A percentile compares a stretch with the other conserved stretches of the same genome.
phyloP scores from a whole-genome alignment of 1,139 yeast genomes.

The Yamadazyma triangularis region DNA sequence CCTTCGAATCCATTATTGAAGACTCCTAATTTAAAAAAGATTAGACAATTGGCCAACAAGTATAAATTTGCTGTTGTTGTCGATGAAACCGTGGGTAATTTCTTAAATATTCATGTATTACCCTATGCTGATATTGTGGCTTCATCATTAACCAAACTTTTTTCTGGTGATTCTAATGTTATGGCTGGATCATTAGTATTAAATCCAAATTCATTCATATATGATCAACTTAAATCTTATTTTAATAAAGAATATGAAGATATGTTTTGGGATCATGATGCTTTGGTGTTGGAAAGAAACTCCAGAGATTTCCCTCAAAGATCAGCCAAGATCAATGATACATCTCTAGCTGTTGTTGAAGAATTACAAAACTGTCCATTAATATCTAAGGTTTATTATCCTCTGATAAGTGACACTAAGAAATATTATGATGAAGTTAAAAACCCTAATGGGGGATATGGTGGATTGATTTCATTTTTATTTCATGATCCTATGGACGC shows the following conservation, averaged over 20 bases:
- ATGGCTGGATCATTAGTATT: conserved; percentile 89
- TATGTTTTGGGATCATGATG: conserved; percentile 89
- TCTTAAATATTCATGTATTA: conserved; percentile 75
- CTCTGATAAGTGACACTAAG: conserved; percentile 52
- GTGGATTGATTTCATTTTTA: conserved; percentile 79
- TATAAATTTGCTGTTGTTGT: conserved; percentile 75
- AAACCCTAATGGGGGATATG: conserved; percentile 79
- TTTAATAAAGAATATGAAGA: conserved; percentile 63
- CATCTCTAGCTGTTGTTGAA: conserved; percentile 54
- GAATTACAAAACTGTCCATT: conserved; percentile 43
- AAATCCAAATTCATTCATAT: conserved; percentile 60
- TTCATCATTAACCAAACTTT: conserved; percentile 84
- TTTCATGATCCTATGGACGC: conserved; percentile 69
- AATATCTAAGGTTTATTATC: conserved; percentile 68
- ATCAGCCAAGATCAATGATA: conserved; percentile 62
- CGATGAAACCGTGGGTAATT: conserved; percentile 93
- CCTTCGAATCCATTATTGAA: conserved; percentile 89
- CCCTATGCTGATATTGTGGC: conserved; percentile 84
- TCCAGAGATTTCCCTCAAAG: conserved; percentile 81
- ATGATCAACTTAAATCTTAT: conserved; percentile 47
- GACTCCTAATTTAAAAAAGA: conserved; percentile 69
- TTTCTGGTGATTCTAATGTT: conserved; percentile 92
- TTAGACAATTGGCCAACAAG: conserved; percentile 62
- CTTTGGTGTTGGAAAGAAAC: conserved; percentile 85
- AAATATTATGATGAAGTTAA: conserved; percentile 67